Evolutionary conservation across 192 early-diverging fungal genomes (phyloP).

Genomic region (Coemansia sp.): DNA sequence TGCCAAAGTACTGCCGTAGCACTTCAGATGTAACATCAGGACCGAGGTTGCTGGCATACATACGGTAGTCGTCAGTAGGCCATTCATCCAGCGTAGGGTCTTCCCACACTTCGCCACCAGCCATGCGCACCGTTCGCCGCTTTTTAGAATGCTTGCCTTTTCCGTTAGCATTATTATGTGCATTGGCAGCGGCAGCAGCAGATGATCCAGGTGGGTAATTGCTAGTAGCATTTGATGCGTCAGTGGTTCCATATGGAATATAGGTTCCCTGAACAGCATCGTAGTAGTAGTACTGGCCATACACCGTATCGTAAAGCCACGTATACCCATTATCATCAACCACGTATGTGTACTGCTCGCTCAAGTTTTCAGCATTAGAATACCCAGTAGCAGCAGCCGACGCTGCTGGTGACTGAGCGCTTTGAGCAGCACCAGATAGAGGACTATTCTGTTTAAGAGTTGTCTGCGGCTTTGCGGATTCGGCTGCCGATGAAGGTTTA

Average conservation of each 20-base stretch:
- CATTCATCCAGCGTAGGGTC: constrained; percentile 82
- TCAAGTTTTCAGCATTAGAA: not conserved
- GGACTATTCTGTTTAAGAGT: too few relatives aligned
- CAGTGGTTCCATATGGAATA: constrained; percentile 19
- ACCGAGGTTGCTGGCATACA: constrained; percentile 93
- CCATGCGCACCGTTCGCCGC: constrained; percentile 69
- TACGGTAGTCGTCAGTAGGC: constrained; percentile 86
- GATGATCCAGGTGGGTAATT: not conserved
- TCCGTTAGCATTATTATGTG: not conserved
- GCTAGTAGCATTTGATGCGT: not conserved
- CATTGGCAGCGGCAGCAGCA: not conserved
- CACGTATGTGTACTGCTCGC: constrained; percentile 46
- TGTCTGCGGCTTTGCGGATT: not conserved
- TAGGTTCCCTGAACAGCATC: constrained; percentile 26
- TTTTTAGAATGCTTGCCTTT: constrained; percentile 56
- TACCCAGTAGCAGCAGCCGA: not conserved
- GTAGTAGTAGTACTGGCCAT: constrained; percentile 53
- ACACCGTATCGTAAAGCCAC: constrained; percentile 37
- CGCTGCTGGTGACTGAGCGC: not conserved
- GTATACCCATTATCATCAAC: constrained; percentile 44
- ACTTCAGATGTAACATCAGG: constrained; percentile 89
- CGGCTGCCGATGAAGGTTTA: not conserved
- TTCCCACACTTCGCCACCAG: constrained; percentile 93
- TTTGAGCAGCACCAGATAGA: not conserved
- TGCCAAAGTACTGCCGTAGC: constrained; percentile 74